Percentiles rank a stretch among this genome's conserved stretches.
Conservation (phyloP, 257 asterid genomes). For the Solanum sparsipilum region DNA sequence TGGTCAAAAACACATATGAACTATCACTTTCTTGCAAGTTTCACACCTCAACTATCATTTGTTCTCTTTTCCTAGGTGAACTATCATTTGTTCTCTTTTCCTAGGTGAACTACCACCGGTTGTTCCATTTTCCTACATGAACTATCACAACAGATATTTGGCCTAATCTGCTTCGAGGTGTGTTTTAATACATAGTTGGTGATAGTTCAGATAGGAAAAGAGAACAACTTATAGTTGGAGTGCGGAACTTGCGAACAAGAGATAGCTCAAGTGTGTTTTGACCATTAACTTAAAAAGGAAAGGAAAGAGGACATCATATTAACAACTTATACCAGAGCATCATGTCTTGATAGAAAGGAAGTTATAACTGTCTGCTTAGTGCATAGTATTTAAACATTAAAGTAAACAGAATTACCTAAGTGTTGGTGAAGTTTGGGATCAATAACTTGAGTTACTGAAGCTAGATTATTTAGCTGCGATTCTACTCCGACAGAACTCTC, state of each 20-base stretch:
- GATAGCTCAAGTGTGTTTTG: background rate
- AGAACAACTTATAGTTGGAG: background rate
- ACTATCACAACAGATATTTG: background rate
- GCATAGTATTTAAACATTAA: background rate
- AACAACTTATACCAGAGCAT: background rate
- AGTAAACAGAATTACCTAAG: conserved; percentile 47
- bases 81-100: background rate
- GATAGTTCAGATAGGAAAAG: background rate
- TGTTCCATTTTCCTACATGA: background rate
- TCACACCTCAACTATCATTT: background rate
- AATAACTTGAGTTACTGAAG: conserved; percentile 85
- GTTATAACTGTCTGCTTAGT: background rate
- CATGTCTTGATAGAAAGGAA: background rate
- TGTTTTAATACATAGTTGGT: background rate
- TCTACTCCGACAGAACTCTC: conserved; percentile 89
- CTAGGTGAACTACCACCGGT: background rate
- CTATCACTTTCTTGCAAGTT: background rate
- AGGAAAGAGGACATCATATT: background rate
- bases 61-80: background rate
- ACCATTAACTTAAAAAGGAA: background rate
- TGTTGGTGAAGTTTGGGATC: conserved; percentile 97
- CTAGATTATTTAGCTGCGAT: conserved; percentile 72
- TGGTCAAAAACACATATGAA: background rate
- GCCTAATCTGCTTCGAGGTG: background rate
- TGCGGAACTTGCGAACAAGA: background rate